Evolutionary conservation across 768 basidiomycete genomes (phyloP), one percentile per base, ranked within the genome.

Genomic region (Suillus hirtellus): DNA sequence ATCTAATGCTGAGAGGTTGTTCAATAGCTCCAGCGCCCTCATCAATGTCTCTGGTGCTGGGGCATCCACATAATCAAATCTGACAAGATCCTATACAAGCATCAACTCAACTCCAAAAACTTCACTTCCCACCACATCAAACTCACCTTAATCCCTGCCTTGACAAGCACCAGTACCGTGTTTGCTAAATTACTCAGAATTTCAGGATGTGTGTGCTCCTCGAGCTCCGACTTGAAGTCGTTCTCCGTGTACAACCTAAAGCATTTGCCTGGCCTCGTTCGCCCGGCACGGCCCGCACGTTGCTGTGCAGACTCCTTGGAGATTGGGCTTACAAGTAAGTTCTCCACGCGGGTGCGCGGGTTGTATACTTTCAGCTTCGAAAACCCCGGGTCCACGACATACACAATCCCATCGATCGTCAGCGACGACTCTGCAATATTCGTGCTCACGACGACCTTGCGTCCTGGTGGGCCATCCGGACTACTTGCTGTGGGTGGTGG

Each of bases 341-440:
- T 91, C 79, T 99, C 96, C 21, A 99, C 96, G 55, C 96, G 89
- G 64, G 98, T 97, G 35, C 96, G 86, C 0, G 96, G 97, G 74
- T 98, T 99, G 80, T 99, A 99, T 55, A 99, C 90, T 72, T 96
- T 98, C 77, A 97, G 96, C 77, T 99, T 96, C 40, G 92, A 95
- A 79, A 99, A 97, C 1, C 95, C 96, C 0, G 96, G 94, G 71
- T 98, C 96, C 53, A 98, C 95, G 63, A 98, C 96, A 70, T 99
- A 99, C n/a, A 99, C 96, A 70, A 99, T 98, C 24, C 96, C 96
- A 68, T 99, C 96, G 63, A 99, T 99, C 3, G 96, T 99, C 49
- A 99, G 78, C 2, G 95, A 96, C 1, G 96, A 99, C 77, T 99
- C 96, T 3, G 97, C 97, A 63, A 99, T 95, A 73, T 99, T 99